Percentiles rank a stretch among this genome's conserved stretches.
phyloP scores from a whole-genome alignment of 805 yeast species.

The Schwanniomyces pseudopolymorphus region DNA sequence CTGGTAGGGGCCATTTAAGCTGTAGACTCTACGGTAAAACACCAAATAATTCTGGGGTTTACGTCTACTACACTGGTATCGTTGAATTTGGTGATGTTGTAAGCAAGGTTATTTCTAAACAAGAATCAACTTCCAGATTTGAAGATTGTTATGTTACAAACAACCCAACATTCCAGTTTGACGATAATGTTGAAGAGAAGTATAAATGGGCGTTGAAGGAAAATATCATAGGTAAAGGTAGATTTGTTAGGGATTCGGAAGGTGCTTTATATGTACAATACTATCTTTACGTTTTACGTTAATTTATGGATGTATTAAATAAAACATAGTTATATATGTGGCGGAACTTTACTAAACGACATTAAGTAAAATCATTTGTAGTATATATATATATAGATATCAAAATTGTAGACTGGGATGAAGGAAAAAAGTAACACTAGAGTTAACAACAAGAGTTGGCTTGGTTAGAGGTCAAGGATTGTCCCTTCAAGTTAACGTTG shows the following conservation, averaged over 20 bases:
- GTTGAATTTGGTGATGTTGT: constrained; percentile 35
- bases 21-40: constrained; percentile 51
- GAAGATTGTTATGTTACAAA: constrained; percentile 50
- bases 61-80: constrained; percentile 50
- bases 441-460: constrained; percentile 39
- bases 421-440: not conserved
- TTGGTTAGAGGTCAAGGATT: constrained; percentile 45
- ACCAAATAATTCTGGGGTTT: constrained; percentile 41
- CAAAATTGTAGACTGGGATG: constrained; percentile 1
- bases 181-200: constrained; percentile 41
- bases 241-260: constrained; percentile 49
- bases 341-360: not conserved
- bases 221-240: constrained; percentile 58
- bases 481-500: constrained; percentile 73
- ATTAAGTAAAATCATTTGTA: not conserved
- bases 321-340: not conserved
- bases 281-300: constrained; percentile 37
- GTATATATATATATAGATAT: constrained; percentile 1
- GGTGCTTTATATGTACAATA: constrained; percentile 56
- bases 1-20: constrained; percentile 37
- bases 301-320: not conserved
- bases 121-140: constrained; percentile 29
- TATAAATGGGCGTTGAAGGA: constrained; percentile 50
- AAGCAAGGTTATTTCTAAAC: constrained; percentile 32
- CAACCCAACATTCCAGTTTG: constrained; percentile 47